These are phyloP conservation scores for Myrica gale DNA, from an alignment of 306 rosid genomes.

Conservation along the genomic window DNA sequence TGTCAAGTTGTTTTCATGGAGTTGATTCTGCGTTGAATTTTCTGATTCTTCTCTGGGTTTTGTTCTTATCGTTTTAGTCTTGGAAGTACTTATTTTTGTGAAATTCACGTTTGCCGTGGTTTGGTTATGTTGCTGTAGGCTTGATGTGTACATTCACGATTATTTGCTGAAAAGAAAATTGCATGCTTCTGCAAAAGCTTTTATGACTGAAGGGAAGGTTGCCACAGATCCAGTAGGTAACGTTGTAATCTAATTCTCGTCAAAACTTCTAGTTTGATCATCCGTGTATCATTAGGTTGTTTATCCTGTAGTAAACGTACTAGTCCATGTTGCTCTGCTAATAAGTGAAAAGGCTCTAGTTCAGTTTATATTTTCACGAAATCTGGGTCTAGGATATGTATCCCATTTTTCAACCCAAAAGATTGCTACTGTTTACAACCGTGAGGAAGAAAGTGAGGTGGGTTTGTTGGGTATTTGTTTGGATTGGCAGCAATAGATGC, in stretches of 20 bases:
- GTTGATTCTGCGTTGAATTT: background rate
- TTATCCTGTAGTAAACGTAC: background rate
- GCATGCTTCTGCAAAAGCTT: conserved; percentile 68
- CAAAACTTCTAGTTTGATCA: conserved; percentile 1
- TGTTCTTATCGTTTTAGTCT: conserved; percentile 4
- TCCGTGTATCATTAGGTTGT: background rate
- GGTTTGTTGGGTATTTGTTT: conserved; percentile 18
- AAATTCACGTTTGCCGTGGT: background rate
- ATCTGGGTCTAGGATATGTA: background rate
- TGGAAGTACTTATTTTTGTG: conserved; percentile 5
- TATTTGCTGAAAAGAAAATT: conserved; percentile 76
- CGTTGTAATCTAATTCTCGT: conserved; percentile 21
- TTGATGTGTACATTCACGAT: conserved; percentile 88
- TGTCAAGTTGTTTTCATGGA: background rate
- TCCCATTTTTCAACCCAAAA: background rate
- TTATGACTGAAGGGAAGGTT: conserved; percentile 80
- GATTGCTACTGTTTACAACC: background rate
- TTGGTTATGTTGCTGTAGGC: conserved; percentile 48
- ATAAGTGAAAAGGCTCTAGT: background rate
- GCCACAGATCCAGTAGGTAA: conserved; percentile 87
- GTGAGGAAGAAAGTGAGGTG: background rate
- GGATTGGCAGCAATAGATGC: conserved; percentile 90
- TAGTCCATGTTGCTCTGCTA: conserved; percentile 1
- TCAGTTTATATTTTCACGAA: background rate
- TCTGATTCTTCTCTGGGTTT: background rate